A percentile compares a stretch with the other conserved stretches of the same genome.
These are phyloP conservation scores for Annulohypoxylon bovei DNA, from an alignment of 495 filamentous ascomycete genomes.

Conservation along the genomic window DNA sequence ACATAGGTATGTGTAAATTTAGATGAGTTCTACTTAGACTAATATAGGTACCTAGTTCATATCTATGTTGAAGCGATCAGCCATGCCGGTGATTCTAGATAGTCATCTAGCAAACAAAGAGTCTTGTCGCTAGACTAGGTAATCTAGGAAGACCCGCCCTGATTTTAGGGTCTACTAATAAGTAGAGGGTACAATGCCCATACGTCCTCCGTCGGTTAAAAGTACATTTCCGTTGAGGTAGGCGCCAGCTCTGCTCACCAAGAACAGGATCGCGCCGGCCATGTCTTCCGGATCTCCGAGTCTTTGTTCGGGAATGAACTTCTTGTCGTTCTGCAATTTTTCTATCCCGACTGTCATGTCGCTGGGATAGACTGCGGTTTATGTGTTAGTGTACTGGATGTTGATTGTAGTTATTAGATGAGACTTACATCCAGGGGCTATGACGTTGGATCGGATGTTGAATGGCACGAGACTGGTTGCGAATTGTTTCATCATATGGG, in stretches of 20 bases:
- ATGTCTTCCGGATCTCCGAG: constrained; percentile 61
- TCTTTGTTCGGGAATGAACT: constrained; percentile 59
- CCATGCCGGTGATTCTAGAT: not conserved
- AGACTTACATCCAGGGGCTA: constrained; percentile 64
- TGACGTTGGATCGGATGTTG: constrained; percentile 63
- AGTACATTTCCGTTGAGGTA: constrained; percentile 64
- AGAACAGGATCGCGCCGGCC: constrained; percentile 59
- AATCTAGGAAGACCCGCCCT: no score
- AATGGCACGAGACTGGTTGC: constrained; percentile 59
- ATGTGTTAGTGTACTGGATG: not conserved
- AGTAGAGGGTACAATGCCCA: constrained; percentile 53
- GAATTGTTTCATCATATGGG: constrained; percentile 66
- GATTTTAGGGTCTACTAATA: constrained; percentile 54
- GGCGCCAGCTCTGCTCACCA: constrained; percentile 61
- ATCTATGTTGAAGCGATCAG: no score
- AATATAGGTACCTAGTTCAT: not conserved
- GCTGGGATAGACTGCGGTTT: constrained; percentile 56
- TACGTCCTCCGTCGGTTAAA: constrained; percentile 61
- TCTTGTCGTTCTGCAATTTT: constrained; percentile 39
- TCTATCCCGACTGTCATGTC: constrained; percentile 59
- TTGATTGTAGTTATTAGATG: not conserved
- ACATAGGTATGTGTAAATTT: not conserved
- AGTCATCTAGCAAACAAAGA: no score
- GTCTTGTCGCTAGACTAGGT: no score
- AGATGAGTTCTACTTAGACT: not conserved